phyloP scores from a whole-genome alignment of 2,329 filamentous ascomycete species.

The Fragosphaeria purpurea region DNA sequence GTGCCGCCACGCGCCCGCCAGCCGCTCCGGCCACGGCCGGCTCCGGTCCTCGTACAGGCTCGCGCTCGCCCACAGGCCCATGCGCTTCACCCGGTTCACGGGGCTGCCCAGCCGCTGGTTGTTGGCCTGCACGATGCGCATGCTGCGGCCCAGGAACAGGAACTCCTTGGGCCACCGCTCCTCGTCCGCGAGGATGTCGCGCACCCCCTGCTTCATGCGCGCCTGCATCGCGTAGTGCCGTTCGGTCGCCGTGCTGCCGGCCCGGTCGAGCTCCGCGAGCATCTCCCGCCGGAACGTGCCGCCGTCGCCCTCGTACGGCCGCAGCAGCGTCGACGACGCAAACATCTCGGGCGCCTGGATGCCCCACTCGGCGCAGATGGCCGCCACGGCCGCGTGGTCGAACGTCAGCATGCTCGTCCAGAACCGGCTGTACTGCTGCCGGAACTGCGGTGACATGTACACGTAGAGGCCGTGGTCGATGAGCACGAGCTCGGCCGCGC shows the following conservation, averaged over 20 bases:
- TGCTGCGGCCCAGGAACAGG: constrained; percentile 83
- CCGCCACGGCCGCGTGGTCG: constrained; percentile 69
- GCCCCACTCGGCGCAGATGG: constrained; percentile 73
- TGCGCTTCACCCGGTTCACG: constrained; percentile 89
- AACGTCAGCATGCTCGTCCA: constrained; percentile 94
- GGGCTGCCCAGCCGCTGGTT: constrained; percentile 85
- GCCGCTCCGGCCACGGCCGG: constrained; percentile 50
- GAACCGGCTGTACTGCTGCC: constrained; percentile 76
- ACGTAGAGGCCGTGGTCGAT: constrained; percentile 98
- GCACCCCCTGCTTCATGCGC: constrained; percentile 60
- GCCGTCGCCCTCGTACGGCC: constrained; percentile 82
- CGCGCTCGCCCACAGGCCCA: constrained; percentile 77
- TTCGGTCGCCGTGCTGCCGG: constrained; percentile 49
- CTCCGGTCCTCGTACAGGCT: constrained; percentile 69
- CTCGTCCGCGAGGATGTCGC: constrained; percentile 69
- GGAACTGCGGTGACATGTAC: constrained; percentile 73
- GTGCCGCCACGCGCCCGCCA: constrained; percentile 65
- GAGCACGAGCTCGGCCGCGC: constrained; percentile 81
- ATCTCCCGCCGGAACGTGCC: constrained; percentile 52
- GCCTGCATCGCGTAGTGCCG: constrained; percentile 85
- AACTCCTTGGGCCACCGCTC: constrained; percentile 84
- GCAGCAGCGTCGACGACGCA: constrained; percentile 78
- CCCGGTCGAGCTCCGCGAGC: constrained; percentile 48
- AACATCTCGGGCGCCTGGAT: constrained; percentile 85
- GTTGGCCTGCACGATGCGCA: constrained; percentile 87